Conservation (phyloP, 768 basidiomycete species). For the Rhodocollybia butyracea region DNA sequence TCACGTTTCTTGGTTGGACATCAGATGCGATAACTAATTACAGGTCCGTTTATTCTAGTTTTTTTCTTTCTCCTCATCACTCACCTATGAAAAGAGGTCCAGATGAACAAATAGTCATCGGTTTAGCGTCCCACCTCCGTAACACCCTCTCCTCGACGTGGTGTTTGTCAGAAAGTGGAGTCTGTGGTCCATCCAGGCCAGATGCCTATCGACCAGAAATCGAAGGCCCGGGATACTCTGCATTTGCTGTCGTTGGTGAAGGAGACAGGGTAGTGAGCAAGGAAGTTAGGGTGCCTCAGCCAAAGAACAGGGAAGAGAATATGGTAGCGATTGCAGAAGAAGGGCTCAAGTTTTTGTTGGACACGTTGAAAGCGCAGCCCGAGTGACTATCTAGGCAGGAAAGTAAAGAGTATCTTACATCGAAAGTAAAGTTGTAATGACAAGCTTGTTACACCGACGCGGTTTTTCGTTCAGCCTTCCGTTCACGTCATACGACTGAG, state of each 20-base stretch:
- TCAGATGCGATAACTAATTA: background rate
- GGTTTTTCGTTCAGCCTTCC: too few species aligned
- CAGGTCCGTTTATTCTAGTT: background rate
- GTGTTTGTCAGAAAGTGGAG: constrained; percentile 1
- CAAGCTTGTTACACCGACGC: too few species aligned
- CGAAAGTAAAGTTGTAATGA: background rate
- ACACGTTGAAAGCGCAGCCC: constrained; percentile 1
- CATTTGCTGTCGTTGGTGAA: background rate
- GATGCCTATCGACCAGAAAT: background rate
- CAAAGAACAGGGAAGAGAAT: background rate
- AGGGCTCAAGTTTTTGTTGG: background rate
- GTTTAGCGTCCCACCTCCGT: background rate
- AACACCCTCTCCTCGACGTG: background rate
- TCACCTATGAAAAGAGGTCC: background rate
- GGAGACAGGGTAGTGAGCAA: background rate
- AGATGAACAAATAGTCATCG: background rate
- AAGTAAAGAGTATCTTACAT: too few species aligned
- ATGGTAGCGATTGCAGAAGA: constrained; percentile 5
- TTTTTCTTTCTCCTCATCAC: background rate
- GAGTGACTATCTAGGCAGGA: background rate
- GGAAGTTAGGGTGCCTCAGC: background rate
- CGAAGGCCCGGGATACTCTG: constrained; percentile 1
- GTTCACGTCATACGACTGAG: too few species aligned
- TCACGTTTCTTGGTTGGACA: constrained; percentile 3
- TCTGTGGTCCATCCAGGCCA: constrained; percentile 2